Evolutionary conservation across 345 rosid species (phyloP).

Genomic region (Turritis glabra): DNA sequence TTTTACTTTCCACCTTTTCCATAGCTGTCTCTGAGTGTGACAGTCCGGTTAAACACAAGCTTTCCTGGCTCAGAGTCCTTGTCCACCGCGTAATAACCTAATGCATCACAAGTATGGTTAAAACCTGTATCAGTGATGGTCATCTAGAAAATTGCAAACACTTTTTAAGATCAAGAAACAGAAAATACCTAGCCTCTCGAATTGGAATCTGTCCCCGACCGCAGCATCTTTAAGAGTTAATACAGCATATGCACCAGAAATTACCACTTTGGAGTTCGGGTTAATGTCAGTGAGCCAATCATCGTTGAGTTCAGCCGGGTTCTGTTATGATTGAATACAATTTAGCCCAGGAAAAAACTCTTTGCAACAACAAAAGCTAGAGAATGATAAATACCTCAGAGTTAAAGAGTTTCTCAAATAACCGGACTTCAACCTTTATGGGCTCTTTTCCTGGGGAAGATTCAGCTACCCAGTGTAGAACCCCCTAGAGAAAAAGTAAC

Average conservation of each 20-base stretch:
- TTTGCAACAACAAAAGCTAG: background rate
- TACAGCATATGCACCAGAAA: conserved; percentile 64
- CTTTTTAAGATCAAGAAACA: background rate
- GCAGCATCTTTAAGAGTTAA: conserved; percentile 60
- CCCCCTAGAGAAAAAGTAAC: conserved; percentile 55
- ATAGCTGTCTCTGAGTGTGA: conserved; percentile 64
- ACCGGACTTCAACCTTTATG: conserved; percentile 81
- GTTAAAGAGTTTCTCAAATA: conserved; percentile 82
- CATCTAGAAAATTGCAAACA: background rate
- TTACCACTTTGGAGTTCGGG: conserved; percentile 62
- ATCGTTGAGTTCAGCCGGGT: conserved; percentile 74
- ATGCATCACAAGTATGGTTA: conserved; percentile 26
- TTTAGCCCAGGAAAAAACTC: background rate
- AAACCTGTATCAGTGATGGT: background rate
- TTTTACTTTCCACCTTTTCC: conserved; percentile 55
- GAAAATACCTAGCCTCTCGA: conserved; percentile 82
- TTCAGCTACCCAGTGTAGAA: conserved; percentile 94
- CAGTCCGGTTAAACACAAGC: conserved; percentile 84
- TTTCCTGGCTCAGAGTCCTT: conserved; percentile 73
- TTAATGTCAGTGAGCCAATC: conserved; percentile 84
- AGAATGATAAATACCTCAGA: conserved; percentile 60
- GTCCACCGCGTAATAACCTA: conserved; percentile 83
- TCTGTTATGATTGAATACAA: conserved; percentile 43
- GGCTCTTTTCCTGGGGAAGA: conserved; percentile 67
- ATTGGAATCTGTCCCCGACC: conserved; percentile 75